phyloP scores from a whole-genome alignment of 805 yeast genomes.

The Metschnikowia lochheadii region DNA sequence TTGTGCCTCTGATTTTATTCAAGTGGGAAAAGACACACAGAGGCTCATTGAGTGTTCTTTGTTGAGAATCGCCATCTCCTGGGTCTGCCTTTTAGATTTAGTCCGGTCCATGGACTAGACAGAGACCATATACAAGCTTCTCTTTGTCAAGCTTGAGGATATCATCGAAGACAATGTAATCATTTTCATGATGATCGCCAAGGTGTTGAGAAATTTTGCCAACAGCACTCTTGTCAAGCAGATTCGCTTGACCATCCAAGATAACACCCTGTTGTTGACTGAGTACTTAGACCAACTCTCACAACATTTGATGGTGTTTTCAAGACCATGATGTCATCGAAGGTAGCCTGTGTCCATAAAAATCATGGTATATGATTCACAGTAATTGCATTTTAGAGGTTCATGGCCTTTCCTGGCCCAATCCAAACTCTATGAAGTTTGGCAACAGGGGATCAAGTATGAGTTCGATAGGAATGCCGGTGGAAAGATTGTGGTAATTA shows the following conservation, averaged over 20 bases:
- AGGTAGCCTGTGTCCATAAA: slow-evolving; percentile 19
- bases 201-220: slow-evolving; percentile 32
- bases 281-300: slow-evolving; percentile 25
- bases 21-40: slow-evolving; percentile 26
- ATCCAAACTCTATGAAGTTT: slow-evolving; percentile 60
- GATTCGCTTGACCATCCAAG: slow-evolving; percentile 31
- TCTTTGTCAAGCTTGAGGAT: slow-evolving; percentile 24
- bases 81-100: slow-evolving; percentile 34
- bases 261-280: slow-evolving; percentile 24
- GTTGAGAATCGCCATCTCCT: slow-evolving; percentile 30
- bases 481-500: slow-evolving; percentile 23
- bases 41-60: slow-evolving; percentile 38
- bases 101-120: slow-evolving; percentile 32
- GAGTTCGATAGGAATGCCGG: slow-evolving; percentile 32
- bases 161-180: slow-evolving; percentile 21
- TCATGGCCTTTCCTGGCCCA: slow-evolving; percentile 84
- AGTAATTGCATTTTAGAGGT: slow-evolving; percentile 31
- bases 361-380: slow-evolving; percentile 26
- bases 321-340: slow-evolving; percentile 12
- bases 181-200: slow-evolving; percentile 35
- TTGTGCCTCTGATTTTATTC: slow-evolving; percentile 22
- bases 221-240: slow-evolving; percentile 34
- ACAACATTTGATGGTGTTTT: slow-evolving; percentile 11
- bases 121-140: slow-evolving; percentile 23
- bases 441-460: slow-evolving; percentile 52